A percentile compares a stretch with the other conserved stretches of the same genome.
These are phyloP conservation scores for Stachybotrys echinatus DNA, from an alignment of 2,329 filamentous ascomycete genomes.

Conservation along the genomic window DNA sequence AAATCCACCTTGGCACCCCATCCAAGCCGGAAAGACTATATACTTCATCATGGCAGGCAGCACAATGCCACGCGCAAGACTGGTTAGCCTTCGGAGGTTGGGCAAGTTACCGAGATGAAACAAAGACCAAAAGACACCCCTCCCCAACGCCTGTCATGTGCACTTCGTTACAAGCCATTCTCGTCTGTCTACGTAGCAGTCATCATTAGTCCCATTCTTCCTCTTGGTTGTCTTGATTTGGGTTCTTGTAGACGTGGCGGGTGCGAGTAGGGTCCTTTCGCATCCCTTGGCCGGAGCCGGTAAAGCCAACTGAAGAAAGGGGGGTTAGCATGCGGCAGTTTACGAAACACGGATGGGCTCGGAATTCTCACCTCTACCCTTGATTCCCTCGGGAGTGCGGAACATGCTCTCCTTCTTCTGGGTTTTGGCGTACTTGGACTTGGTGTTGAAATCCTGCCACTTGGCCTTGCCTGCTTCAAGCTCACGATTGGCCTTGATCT, in stretches of 20 bases:
- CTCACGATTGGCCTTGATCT: constrained; percentile 86
- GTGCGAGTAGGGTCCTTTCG: constrained; percentile 80
- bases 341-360: background rate
- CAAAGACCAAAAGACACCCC: constrained; percentile 12
- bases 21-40: background rate
- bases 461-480: constrained; percentile 86
- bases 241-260: constrained; percentile 82
- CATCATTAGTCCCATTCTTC: constrained; percentile 60
- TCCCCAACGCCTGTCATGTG: constrained; percentile 16
- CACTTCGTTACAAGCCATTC: constrained; percentile 11
- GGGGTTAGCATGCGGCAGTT: background rate
- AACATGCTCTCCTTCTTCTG: constrained; percentile 96
- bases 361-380: constrained; percentile 66
- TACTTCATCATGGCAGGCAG: background rate
- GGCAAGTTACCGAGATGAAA: constrained; percentile 29
- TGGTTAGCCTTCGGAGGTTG: constrained; percentile 38
- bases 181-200: constrained; percentile 18
- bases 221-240: too few relatives aligned
- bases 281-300: constrained; percentile 92
- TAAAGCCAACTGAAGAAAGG: constrained; percentile 73
- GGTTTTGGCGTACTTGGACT: constrained; percentile 62
- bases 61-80: constrained; percentile 7
- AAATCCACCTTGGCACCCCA: background rate
- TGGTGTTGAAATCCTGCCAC: constrained; percentile 89
- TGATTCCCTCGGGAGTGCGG: constrained; percentile 78